phyloP scores from a whole-genome alignment of 345 rosid genomes.

The Carallia brachiata region DNA sequence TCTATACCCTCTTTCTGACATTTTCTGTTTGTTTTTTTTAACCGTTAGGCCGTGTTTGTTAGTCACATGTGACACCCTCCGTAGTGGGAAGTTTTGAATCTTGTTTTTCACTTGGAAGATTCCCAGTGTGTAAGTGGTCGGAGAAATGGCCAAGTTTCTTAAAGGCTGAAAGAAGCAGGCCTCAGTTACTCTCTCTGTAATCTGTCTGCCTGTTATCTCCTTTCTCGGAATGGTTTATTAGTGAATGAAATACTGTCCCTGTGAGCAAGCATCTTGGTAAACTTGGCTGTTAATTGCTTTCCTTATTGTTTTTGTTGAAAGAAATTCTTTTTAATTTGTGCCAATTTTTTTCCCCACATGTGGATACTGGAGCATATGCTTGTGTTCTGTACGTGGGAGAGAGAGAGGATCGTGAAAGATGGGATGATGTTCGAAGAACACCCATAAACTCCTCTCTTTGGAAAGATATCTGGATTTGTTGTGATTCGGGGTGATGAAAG shows the following conservation, averaged over 20 bases:
- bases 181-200: conserved; percentile 24
- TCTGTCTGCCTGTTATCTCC: conserved; percentile 44
- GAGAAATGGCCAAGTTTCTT: conserved; percentile 40
- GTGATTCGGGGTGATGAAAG: too few relatives aligned
- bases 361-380: too few relatives aligned
- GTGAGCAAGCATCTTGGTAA: too few relatives aligned
- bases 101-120: conserved; percentile 7
- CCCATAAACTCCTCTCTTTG: too few relatives aligned
- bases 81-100: conserved; percentile 51
- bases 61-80: conserved; percentile 26
- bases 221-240: conserved; percentile 37
- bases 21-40: not conserved
- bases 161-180: conserved; percentile 43
- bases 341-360: too few relatives aligned
- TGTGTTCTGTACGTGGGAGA: too few relatives aligned
- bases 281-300: too few relatives aligned
- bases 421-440: too few relatives aligned
- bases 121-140: conserved; percentile 43
- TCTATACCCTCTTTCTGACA: conserved; percentile 27
- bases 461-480: too few relatives aligned
- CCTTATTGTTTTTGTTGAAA: too few relatives aligned
- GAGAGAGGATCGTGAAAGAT: too few relatives aligned
- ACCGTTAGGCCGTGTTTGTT: conserved; percentile 29
- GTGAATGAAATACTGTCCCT: conserved; percentile 12
- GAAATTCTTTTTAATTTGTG: too few relatives aligned